Conservation (phyloP, 1,284 basidiomycete species). For the Malassezia globosa region DNA sequence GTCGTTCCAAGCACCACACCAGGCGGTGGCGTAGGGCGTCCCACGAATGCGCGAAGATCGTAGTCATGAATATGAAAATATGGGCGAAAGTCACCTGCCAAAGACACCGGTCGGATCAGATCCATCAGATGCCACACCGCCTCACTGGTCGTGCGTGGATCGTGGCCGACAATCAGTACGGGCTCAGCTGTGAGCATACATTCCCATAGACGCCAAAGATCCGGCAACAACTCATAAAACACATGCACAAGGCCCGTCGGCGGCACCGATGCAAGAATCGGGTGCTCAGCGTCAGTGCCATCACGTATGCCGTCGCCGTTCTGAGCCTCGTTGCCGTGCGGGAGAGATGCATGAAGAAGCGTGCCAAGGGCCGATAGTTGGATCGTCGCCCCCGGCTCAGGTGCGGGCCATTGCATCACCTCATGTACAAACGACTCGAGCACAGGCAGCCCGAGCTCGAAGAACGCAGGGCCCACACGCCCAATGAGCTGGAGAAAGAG, state of each 20-base stretch:
- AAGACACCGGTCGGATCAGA: slow-evolving; percentile 72
- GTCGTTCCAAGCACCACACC: slow-evolving; percentile 82
- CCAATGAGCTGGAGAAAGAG: slow-evolving; percentile 63
- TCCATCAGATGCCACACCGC: slow-evolving; percentile 56
- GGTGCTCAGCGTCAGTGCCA: slow-evolving; percentile 3
- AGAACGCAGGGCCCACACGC: slow-evolving; percentile 55
- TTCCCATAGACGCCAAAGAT: slow-evolving; percentile 63
- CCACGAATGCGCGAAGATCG: slow-evolving; percentile 65
- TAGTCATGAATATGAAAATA: slow-evolving; percentile 92
- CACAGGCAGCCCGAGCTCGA: slow-evolving; percentile 38
- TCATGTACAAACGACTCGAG: slow-evolving; percentile 36
- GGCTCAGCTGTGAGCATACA: slow-evolving; percentile 66
- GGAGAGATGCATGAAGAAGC: slow-evolving; percentile 28
- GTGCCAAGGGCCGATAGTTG: slow-evolving; percentile 30
- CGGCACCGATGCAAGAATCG: slow-evolving; percentile 69
- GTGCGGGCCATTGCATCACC: slow-evolving; percentile 31
- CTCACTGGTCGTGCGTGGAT: slow-evolving; percentile 75
- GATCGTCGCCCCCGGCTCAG: slow-evolving; percentile 30
- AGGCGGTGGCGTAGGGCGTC: slow-evolving; percentile 68
- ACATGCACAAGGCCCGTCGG: slow-evolving; percentile 50
- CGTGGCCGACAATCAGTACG: slow-evolving; percentile 69
- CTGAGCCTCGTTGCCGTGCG: slow-evolving; percentile 36
- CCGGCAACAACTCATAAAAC: slow-evolving; percentile 53
- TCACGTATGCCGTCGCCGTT: slow-evolving; percentile 19
- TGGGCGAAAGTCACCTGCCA: slow-evolving; percentile 74